Conservation (phyloP, 768 basidiomycete species). For the Pleurotus tuoliensis region DNA sequence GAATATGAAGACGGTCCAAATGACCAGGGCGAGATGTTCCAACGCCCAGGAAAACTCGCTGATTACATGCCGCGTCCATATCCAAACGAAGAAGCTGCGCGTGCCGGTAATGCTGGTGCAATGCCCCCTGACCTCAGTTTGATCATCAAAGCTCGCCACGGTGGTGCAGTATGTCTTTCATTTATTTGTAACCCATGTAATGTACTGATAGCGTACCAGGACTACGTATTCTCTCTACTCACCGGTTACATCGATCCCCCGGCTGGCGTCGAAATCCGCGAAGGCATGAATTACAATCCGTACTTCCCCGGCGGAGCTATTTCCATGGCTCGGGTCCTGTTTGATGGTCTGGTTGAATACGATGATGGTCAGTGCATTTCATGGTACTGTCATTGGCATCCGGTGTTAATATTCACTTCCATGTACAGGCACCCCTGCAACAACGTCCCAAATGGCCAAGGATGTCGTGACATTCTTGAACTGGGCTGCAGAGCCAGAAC, state of each 20-base stretch:
- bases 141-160: conserved; percentile 97
- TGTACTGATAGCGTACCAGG: conserved; percentile 40
- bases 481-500: conserved; percentile 98
- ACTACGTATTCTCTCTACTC: conserved; percentile 95
- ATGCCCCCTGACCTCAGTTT: conserved; percentile 96
- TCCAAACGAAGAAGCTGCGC: conserved; percentile 96
- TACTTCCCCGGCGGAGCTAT: conserved; percentile 99
- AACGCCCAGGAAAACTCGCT: conserved; percentile 95
- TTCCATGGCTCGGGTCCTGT: conserved; percentile 95
- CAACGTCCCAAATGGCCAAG: conserved; percentile 98
- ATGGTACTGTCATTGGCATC: background rate
- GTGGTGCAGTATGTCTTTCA: conserved; percentile 74
- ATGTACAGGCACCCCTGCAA: conserved; percentile 81
- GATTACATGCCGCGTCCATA: conserved; percentile 96
- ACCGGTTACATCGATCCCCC: conserved; percentile 98
- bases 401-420: conserved; percentile 1
- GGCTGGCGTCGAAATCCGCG: conserved; percentile 90
- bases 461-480: conserved; percentile 93
- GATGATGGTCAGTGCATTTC: conserved; percentile 66
- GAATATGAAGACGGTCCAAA: conserved; percentile 97
- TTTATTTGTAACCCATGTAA: conserved; percentile 3
- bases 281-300: conserved; percentile 98
- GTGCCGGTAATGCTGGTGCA: conserved; percentile 91
- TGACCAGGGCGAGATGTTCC: conserved; percentile 96
- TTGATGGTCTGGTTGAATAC: conserved; percentile 95